phyloP scores from a whole-genome alignment of 768 basidiomycete genomes.

The Hypsizygus marmoreus region DNA sequence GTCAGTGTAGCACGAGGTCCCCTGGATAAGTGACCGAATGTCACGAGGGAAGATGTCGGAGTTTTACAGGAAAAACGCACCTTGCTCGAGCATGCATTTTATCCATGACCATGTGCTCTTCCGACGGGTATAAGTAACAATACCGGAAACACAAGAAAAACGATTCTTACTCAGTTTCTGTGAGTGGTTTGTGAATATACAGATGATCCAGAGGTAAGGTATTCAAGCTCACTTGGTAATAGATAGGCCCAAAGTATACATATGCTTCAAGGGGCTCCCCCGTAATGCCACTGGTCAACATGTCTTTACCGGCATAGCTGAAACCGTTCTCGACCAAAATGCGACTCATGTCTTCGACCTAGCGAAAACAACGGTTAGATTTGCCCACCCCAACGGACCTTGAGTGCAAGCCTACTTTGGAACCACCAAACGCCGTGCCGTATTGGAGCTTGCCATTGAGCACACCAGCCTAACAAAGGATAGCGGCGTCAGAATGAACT shows the following conservation, averaged over 20 bases:
- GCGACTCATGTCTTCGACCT: slow-evolving; percentile 98
- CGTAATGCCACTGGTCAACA: slow-evolving; percentile 97
- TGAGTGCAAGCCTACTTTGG: slow-evolving; percentile 61
- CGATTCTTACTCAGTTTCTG: slow-evolving; percentile 87
- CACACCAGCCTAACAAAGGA: slow-evolving; percentile 74
- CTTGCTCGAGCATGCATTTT: slow-evolving; percentile 99
- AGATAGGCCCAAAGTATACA: slow-evolving; percentile 98
- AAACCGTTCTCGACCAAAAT: slow-evolving; percentile 95
- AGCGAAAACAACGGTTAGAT: slow-evolving; percentile 7
- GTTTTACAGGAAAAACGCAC: slow-evolving; percentile 39
- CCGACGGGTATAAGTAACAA: slow-evolving; percentile 16
- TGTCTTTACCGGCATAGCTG: slow-evolving; percentile 98
- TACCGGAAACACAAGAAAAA: not conserved
- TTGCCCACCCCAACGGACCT: not conserved
- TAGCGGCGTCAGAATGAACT: not conserved
- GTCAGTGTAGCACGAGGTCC: slow-evolving; percentile 96
- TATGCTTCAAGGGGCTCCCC: slow-evolving; percentile 96
- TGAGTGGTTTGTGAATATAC: slow-evolving; percentile 14
- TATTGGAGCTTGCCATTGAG: slow-evolving; percentile 87
- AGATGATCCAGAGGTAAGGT: slow-evolving; percentile 3
- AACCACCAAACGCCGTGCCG: slow-evolving; percentile 96
- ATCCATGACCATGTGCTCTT: slow-evolving; percentile 99
- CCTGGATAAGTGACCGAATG: slow-evolving; percentile 37
- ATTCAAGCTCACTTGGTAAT: slow-evolving; percentile 79
- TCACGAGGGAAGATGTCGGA: slow-evolving; percentile 8